Percentiles rank a stretch among this genome's conserved stretches.
Evolutionary conservation across 441 rosid genomes (phyloP).

Genomic region (Hura crepitans): DNA sequence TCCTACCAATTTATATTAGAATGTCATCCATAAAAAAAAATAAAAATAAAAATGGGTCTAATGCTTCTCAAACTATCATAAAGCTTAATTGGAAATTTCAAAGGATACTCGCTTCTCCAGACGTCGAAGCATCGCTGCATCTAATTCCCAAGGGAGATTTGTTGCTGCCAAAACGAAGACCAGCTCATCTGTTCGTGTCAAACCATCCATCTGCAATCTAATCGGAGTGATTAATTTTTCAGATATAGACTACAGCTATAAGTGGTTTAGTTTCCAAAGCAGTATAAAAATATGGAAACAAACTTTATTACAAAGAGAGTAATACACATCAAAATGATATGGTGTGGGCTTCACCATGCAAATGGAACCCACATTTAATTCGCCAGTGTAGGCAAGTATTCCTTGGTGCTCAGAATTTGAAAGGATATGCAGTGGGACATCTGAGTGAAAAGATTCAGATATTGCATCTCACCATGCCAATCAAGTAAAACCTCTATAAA

Average conservation of each 20-base stretch:
- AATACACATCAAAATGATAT: not conserved
- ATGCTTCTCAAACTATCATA: not conserved
- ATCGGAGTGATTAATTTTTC: constrained; percentile 25
- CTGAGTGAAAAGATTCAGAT: not conserved
- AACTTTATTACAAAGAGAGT: too few species aligned
- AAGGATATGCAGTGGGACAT: not conserved
- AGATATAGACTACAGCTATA: constrained; percentile 12
- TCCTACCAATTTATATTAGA: not conserved
- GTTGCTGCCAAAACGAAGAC: constrained; percentile 96
- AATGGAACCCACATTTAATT: not conserved
- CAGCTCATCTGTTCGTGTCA: constrained; percentile 71
- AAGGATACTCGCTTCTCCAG: constrained; percentile 97
- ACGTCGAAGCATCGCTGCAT: constrained; percentile 94
- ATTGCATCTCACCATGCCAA: not conserved
- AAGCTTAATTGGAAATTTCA: constrained; percentile 2
- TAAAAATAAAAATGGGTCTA: too few species aligned
- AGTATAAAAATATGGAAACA: not conserved
- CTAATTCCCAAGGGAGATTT: constrained; percentile 96
- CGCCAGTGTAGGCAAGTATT: not conserved
- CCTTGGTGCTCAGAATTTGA: not conserved
- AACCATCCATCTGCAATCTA: constrained; percentile 89
- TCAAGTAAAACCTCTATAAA: not conserved
- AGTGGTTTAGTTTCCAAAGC: not conserved
- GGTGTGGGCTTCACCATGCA: not conserved
- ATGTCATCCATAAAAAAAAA: not conserved